phyloP scores from a whole-genome alignment of 2,329 filamentous ascomycete genomes.

The Colletotrichum nymphaeae region DNA sequence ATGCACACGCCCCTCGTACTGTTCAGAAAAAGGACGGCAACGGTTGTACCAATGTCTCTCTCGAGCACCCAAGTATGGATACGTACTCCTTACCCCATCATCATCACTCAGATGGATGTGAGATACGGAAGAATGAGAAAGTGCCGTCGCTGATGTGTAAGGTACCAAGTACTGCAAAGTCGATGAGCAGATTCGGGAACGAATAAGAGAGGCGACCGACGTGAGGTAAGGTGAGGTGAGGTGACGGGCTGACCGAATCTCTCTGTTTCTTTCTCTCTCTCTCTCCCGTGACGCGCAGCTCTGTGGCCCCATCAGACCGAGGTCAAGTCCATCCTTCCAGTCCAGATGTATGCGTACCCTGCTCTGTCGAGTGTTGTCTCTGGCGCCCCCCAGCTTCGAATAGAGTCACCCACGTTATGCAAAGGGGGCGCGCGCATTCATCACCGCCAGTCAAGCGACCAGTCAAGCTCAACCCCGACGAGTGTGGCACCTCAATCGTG shows the following conservation, averaged over 20 bases:
- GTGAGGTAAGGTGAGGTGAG: not conserved
- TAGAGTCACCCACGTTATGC: not conserved
- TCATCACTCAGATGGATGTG: not conserved
- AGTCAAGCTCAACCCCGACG: not conserved
- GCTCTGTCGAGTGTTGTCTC: not conserved
- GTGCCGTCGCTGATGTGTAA: not conserved
- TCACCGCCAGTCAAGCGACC: not conserved
- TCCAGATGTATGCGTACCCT: not conserved
- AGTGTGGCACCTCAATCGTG: slow-evolving; percentile 8
- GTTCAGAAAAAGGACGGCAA: not conserved
- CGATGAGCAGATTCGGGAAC: not conserved
- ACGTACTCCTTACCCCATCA: slow-evolving; percentile 1
- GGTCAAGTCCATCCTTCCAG: not conserved
- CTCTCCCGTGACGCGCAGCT: not conserved
- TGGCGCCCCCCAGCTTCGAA: not conserved
- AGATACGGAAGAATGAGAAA: not conserved
- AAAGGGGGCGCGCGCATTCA: not conserved
- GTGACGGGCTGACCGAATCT: slow-evolving; percentile 18
- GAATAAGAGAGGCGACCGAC: not conserved
- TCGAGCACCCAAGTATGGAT: not conserved
- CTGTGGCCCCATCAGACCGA: not conserved
- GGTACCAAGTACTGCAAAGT: not conserved
- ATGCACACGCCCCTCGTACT: slow-evolving; percentile 10
- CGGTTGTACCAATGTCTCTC: not conserved
- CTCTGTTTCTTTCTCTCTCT: not conserved